Base-by-base conservation (phyloP, 441 rosid species). In the Omphalea diandra region DNA sequence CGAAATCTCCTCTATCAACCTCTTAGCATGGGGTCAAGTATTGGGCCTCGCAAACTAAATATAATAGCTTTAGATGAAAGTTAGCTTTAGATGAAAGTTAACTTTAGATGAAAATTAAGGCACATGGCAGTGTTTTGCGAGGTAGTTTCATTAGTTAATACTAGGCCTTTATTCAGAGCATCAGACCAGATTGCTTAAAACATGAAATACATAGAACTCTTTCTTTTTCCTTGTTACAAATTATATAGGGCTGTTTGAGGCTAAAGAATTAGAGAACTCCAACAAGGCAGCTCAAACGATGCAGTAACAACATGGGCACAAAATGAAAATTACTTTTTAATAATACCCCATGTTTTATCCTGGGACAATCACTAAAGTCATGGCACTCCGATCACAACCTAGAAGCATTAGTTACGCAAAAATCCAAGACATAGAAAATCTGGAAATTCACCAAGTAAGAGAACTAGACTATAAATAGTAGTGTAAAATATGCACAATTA, bases 41-140 rank as follows among this genome's bases (percentile, higher is more conserved):
- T 20, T 38, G 78, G 67, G 18, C 75, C 71, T 49, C 47, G 74
- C 71, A 75, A 47, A 36, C 73, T 74, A 40, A 32, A 62, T 44
- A 55, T 33, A 67, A 41, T 33, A 50, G 29, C 41, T 65, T 43
- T 26, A 44, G 57, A 52, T 61, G 35, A 32, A 27, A 33, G 58
- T 46, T 33, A 50, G 29, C 41, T 65, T 43, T 26, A 44, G 57
- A 52, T 61, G 35, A 32, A 27, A 33, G 58, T 46, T 33, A 50
- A 20, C 41, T 65, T 43, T 26, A 44, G 57, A 52, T 61, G 35
- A 32, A 27, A 33, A 50, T 46, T 54, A 44, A 18, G 69, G 22
- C 66, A 26, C 29, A 38, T 0, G 18, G 52, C 18, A 62, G 59
- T 46, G n/a, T 32, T 27, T 15, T 11, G 54, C 17, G 2, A 32